Conservation (phyloP, 495 filamentous ascomycete genomes). For the Ascodesmis nigricans region DNA sequence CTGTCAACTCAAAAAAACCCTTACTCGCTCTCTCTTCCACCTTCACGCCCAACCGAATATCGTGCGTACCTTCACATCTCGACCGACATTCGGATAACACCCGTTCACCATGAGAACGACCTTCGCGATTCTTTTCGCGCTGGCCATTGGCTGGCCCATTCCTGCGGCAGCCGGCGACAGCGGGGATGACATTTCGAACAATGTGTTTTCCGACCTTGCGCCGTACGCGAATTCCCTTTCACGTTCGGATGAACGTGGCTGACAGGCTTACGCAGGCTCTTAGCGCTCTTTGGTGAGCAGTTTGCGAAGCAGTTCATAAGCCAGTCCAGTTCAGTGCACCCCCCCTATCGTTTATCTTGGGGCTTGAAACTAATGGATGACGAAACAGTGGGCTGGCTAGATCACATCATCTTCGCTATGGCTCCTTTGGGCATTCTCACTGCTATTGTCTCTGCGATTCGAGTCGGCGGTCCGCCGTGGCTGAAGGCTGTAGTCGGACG, state of each 20-base stretch:
- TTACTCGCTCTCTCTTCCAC: too few species aligned
- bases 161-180: conserved; percentile 6
- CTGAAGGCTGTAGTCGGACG: conserved; percentile 19
- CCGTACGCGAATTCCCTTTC: conserved; percentile 2
- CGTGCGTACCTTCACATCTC: too few species aligned
- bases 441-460: conserved; percentile 29
- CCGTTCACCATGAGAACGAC: too few species aligned
- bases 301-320: conserved; percentile 38
- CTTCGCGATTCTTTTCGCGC: too few species aligned
- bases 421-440: conserved; percentile 34
- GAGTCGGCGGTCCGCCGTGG: conserved; percentile 21
- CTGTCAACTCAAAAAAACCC: too few species aligned
- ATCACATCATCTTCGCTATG: conserved; percentile 33
- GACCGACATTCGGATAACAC: too few species aligned
- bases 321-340: conserved; percentile 26
- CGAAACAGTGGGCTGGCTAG: conserved; percentile 23
- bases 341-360: background rate
- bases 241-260: background rate
- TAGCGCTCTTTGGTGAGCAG: conserved; percentile 30
- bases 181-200: conserved; percentile 8
- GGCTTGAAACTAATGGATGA: conserved; percentile 4
- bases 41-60: too few species aligned
- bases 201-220: conserved; percentile 9
- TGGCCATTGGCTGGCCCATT: too few species aligned
- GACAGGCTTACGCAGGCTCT: conserved; percentile 19